Evolutionary conservation across 495 filamentous ascomycete species (phyloP), one percentile per base, ranked within the genome.

Genomic region (Tuber calosporum): DNA sequence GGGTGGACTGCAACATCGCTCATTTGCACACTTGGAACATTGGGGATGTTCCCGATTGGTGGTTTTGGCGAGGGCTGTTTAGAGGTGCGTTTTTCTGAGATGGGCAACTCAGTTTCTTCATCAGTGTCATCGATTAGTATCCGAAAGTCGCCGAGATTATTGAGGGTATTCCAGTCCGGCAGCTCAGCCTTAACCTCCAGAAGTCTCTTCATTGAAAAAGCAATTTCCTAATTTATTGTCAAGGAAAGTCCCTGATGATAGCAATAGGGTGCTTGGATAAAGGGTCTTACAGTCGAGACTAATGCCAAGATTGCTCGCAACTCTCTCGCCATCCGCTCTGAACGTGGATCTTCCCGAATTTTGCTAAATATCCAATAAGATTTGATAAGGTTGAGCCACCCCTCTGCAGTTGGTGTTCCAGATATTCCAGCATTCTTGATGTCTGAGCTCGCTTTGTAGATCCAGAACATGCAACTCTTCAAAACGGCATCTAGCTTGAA

Each of bases 331-430:
- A 76, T 77, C 22, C 66, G 58, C 17, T 67, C 48, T 7, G 68
- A 42, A 17, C 53, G 68, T 22, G 69, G 42, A 22, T 76, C 53
- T 36, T 72, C 75, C 41, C 41, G 73, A 20, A 75, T 69, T 43
- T 68, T 77, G 43, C 71, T 68, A 30, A 75, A 76, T 71, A 77
- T 72, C 75, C 75, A 77, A 42, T 58, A 77, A 5, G 75, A 73
- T 66, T 77, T 77, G 36, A 75, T 68, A 42, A 77, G 68, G 34
- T 66, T 36, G 34, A 77, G 38, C 30, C 68, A 75, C 34, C 40
- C 75, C 62, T 77, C 75, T 36, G 34, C 42, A 22, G 75, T 71
- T 38, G 71, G 68, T 13, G 45, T 45, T 36, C 71, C 70, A 17
- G 73, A 77, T 70, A 43, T 72, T 42, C 53, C 58, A n/a, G 68